Conservation (phyloP, 768 basidiomycete species). For the Leccinum broughii region DNA sequence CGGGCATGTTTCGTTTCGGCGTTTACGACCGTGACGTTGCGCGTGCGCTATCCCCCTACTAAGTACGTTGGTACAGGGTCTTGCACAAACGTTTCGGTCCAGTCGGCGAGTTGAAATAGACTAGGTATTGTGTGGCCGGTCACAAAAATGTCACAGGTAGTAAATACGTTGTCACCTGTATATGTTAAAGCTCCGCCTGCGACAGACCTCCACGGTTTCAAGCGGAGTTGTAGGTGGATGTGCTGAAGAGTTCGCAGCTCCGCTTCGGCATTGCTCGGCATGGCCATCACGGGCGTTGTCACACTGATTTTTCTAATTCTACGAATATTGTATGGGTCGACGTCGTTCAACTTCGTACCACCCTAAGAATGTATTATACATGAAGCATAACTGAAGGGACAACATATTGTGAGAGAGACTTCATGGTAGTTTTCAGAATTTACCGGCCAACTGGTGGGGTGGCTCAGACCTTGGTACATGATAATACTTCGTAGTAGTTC, state of each 20-base stretch:
- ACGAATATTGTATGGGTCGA: not conserved
- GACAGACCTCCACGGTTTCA: too few relatives aligned
- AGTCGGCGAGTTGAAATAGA: too few relatives aligned
- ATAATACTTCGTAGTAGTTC: too few relatives aligned
- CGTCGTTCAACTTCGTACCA: not conserved
- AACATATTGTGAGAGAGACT: not conserved
- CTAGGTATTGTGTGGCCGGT: too few relatives aligned
- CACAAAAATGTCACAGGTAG: too few relatives aligned
- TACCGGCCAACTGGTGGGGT: not conserved
- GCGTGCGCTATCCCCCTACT: constrained; percentile 18
- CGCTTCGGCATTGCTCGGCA: not conserved
- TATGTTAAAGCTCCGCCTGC: too few relatives aligned
- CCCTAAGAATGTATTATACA: not conserved
- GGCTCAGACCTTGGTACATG: too few relatives aligned
- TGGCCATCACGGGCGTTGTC: not conserved
- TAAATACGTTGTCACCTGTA: too few relatives aligned
- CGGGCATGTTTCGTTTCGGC: constrained; percentile 13
- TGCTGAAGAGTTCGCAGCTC: not conserved
- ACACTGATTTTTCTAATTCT: not conserved
- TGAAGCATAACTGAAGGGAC: not conserved
- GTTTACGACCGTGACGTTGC: constrained; percentile 3
- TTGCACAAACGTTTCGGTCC: too few relatives aligned
- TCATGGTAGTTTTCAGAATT: not conserved
- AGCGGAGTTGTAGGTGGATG: too few relatives aligned
- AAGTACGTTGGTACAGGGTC: too few relatives aligned